Evolutionary conservation across 2,329 filamentous ascomycete species (phyloP).

Genomic region (Nectriaceae sp.): DNA sequence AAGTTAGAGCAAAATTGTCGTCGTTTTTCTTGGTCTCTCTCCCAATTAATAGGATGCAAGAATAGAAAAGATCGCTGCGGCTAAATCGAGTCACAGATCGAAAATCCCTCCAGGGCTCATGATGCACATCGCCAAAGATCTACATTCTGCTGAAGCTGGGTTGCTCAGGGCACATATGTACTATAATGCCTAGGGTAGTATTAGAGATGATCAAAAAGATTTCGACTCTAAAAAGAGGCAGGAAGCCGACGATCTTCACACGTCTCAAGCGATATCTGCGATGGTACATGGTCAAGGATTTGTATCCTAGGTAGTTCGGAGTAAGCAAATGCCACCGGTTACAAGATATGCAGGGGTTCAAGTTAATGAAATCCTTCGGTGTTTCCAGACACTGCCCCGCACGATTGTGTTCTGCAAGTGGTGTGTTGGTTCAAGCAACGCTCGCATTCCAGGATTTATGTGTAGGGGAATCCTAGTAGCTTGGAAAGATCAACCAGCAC

Average conservation of each 20-base stretch:
- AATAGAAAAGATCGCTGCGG: neutral
- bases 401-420: neutral
- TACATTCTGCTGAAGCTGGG: neutral
- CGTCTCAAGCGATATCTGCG: constrained; percentile 28
- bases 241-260: neutral
- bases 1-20: neutral
- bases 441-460: neutral
- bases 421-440: too few relatives aligned
- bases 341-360: neutral
- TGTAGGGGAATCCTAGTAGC: neutral
- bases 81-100: neutral
- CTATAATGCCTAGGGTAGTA: neutral
- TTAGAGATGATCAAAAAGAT: neutral
- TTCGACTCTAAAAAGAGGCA: neutral
- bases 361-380: neutral
- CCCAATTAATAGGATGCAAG: neutral
- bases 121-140: neutral
- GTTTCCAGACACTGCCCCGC: neutral
- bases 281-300: constrained; percentile 51
- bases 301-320: constrained; percentile 41
- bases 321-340: neutral
- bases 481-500: neutral
- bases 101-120: neutral
- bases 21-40: too few relatives aligned
- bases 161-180: neutral